phyloP scores from a whole-genome alignment of 805 yeast genomes.

The Spathaspora hagerdaliae region DNA sequence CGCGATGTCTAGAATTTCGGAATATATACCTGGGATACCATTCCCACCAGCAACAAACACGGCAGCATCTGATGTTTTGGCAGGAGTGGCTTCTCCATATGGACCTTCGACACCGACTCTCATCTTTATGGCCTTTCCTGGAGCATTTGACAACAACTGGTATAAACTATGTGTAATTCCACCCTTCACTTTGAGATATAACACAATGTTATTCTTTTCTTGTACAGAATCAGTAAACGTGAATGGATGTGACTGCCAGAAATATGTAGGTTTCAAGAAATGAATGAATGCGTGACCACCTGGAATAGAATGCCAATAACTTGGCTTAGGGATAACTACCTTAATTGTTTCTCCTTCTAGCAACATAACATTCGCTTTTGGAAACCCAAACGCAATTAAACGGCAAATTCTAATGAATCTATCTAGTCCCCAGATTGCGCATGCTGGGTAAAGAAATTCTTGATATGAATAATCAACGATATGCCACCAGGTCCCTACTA shows the following conservation, averaged over 20 bases:
- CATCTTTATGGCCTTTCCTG: slow-evolving; percentile 16
- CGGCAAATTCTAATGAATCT: slow-evolving; percentile 31
- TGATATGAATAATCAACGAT: slow-evolving; percentile 21
- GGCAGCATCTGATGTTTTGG: slow-evolving; percentile 49
- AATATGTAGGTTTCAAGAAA: slow-evolving; percentile 35
- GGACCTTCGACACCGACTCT: slow-evolving; percentile 59
- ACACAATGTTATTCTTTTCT: slow-evolving; percentile 40
- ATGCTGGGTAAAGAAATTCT: slow-evolving; percentile 22
- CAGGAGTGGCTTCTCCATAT: slow-evolving; percentile 53
- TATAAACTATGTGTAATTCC: slow-evolving; percentile 46
- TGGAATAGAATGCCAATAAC: slow-evolving; percentile 37
- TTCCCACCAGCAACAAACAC: slow-evolving; percentile 70
- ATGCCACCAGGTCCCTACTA: slow-evolving; percentile 57
- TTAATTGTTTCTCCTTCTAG: slow-evolving; percentile 38
- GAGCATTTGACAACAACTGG: slow-evolving; percentile 16
- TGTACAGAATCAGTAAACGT: slow-evolving; percentile 18
- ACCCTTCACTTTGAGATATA: slow-evolving; percentile 46
- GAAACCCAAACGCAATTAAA: slow-evolving; percentile 27
- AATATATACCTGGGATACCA: slow-evolving; percentile 60
- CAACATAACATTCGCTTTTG: slow-evolving; percentile 30
- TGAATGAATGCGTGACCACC: slow-evolving; percentile 37
- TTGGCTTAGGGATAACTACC: slow-evolving; percentile 46
- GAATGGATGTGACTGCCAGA: too few species aligned
- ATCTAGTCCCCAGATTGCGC: slow-evolving; percentile 37
- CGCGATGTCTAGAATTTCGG: slow-evolving; percentile 32